A percentile compares a stretch with the other conserved stretches of the same genome.
Evolutionary conservation across 2,329 filamentous ascomycete genomes (phyloP).

Genomic region (Hymenoscyphus repandus): DNA sequence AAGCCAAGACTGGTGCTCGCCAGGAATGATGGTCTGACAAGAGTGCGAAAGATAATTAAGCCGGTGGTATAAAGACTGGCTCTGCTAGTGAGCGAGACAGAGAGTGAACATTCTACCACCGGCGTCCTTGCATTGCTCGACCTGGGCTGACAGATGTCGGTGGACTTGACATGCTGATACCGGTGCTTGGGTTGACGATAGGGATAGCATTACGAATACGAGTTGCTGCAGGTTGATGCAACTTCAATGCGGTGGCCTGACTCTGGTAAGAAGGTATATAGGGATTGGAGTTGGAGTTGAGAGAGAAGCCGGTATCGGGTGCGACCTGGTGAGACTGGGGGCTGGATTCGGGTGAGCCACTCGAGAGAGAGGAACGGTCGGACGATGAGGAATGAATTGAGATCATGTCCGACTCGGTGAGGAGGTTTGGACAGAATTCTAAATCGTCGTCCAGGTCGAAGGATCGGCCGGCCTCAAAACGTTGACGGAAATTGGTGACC

Average conservation of each 20-base stretch:
- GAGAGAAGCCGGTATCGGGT: conserved; percentile 70
- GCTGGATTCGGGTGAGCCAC: conserved; percentile 87
- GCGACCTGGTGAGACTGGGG: conserved; percentile 78
- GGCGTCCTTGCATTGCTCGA: conserved; percentile 45
- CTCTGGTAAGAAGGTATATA: conserved; percentile 64
- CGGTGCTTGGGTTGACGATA: conserved; percentile 93
- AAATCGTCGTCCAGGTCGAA: conserved; percentile 96
- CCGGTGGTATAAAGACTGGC: conserved; percentile 23
- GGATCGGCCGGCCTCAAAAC: conserved; percentile 86
- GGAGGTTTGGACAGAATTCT: conserved; percentile 86
- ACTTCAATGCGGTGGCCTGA: conserved; percentile 65
- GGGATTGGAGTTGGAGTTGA: conserved; percentile 61
- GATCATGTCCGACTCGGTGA: conserved; percentile 79
- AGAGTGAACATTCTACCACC: conserved; percentile 28
- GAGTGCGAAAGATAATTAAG: conserved; percentile 28
- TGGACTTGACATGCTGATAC: conserved; percentile 82
- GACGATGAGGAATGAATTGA: conserved; percentile 87
- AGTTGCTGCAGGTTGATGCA: conserved; percentile 86
- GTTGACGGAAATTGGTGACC: conserved; percentile 72
- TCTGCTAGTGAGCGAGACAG: conserved; percentile 19
- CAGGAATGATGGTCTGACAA: conserved; percentile 26
- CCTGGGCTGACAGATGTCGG: conserved; percentile 65
- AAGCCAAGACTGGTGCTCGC: conserved; percentile 22
- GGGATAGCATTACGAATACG: conserved; percentile 92
- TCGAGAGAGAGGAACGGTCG: conserved; percentile 90